Evolutionary conservation across 768 basidiomycete genomes (phyloP).

Genomic region (Termitomyces sp.): DNA sequence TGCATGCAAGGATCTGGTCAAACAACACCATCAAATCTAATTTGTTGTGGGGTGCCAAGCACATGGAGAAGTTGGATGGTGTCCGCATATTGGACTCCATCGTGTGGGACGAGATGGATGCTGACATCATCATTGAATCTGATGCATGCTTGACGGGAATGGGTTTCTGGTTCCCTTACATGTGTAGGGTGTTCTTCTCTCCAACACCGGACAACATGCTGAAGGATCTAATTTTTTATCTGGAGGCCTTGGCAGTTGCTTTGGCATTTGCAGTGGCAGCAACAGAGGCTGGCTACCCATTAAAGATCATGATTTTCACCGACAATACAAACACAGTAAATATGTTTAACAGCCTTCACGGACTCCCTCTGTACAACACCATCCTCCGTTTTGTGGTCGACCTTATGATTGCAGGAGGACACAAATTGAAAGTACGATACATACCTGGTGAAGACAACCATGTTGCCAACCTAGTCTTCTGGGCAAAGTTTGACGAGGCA

Average conservation of each 20-base stretch:
- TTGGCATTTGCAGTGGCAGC: not conserved
- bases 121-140: too few species aligned
- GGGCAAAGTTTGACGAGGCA: too few species aligned
- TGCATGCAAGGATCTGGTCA: not conserved
- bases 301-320: too few species aligned
- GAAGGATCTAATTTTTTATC: not conserved
- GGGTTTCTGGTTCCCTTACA: too few species aligned
- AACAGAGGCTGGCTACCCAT: too few species aligned
- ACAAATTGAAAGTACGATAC: not conserved
- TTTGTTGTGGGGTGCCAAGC: not conserved
- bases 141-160: too few species aligned
- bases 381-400: not conserved
- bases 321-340: not conserved
- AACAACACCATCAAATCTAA: not conserved
- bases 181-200: too few species aligned
- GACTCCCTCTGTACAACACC: not conserved
- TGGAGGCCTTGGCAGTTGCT: not conserved
- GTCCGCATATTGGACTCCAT: not conserved
- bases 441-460: not conserved
- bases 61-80: not conserved
- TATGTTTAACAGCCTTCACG: not conserved
- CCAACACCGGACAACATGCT: too few species aligned
- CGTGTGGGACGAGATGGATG: not conserved
- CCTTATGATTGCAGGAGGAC: not conserved
- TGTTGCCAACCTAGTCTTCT: not conserved